These are phyloP conservation scores for Annulohypoxylon moriforme DNA, from an alignment of 495 filamentous ascomycete species.

Conservation along the genomic window DNA sequence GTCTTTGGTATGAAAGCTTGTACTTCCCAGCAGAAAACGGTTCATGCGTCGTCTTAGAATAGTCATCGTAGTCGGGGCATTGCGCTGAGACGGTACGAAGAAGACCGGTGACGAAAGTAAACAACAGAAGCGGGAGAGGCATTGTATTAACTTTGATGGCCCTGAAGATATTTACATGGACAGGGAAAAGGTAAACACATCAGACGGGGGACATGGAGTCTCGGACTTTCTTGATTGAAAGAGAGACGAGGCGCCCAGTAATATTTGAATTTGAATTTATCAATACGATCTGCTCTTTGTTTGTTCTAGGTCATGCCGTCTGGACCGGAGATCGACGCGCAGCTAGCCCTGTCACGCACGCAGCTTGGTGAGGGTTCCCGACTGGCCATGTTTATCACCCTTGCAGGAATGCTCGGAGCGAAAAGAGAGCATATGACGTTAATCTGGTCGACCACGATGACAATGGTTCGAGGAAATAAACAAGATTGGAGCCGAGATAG, in stretches of 20 bases:
- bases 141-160: constrained; percentile 23
- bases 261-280: constrained; percentile 43
- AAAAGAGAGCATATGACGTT: constrained; percentile 42
- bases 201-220: constrained; percentile 12
- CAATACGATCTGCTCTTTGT: constrained; percentile 20
- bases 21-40: constrained; percentile 60
- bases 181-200: constrained; percentile 8
- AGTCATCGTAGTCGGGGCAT: constrained; percentile 67
- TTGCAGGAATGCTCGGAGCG: constrained; percentile 28
- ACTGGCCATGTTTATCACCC: constrained; percentile 38
- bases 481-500: constrained; percentile 39
- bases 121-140: constrained; percentile 31
- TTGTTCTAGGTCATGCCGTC: constrained; percentile 23
- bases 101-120: constrained; percentile 35
- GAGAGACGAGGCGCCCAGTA: constrained; percentile 33
- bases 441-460: constrained; percentile 25
- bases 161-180: constrained; percentile 23
- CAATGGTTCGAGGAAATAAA: constrained; percentile 22
- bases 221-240: constrained; percentile 13
- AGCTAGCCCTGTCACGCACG: constrained; percentile 25
- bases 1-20: constrained; percentile 67
- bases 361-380: constrained; percentile 24
- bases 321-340: constrained; percentile 31
- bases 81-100: constrained; percentile 36
- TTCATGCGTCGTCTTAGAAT: constrained; percentile 57